Evolutionary conservation across 2,329 filamentous ascomycete genomes (phyloP), one percentile per base, ranked within the genome.

Genomic region (Pseudogymnoascus sp.): DNA sequence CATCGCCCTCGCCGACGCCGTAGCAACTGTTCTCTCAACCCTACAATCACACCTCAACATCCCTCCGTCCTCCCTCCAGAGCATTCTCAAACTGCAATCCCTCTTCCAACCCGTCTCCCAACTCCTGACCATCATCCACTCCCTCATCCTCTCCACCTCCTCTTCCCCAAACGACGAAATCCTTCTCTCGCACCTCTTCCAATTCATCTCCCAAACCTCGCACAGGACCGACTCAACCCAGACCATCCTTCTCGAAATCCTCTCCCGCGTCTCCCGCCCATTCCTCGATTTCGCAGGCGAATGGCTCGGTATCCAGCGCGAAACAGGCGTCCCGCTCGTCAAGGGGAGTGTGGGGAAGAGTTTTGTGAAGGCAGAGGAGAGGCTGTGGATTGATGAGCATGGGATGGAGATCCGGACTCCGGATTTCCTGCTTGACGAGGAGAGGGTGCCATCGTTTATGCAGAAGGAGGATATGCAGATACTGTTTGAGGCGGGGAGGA

Each of bases 401-500:
- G 83, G 82, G 1, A 78, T 83, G 19, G 79, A 86, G 67, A 74
- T 79, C 7, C 80, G 81, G 39, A 82, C 84, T 21, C 71, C 80
- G 1, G 84, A 89, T 65, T 90, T 84, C 67, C 74, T 83, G 5
- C 80, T 92, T 33, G 84, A 88, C 64, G 78, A 79, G 21, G 77
- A 82, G 29, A 83, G 83, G 65, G 85, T 94, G 75, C 90, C 90
- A 0, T 78, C 80, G 1, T 94, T 94, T 67, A 79, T 95, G 49
- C 82, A 86, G 0, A 72, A 78, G 4, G 90, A 94, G 63, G 82
- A 92, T 66, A 86, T 85, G 2, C 80, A 83, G 60, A 77, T 80
- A 4, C 84, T 94, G n/a, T 92, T 93, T 66, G 90, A 95, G 71
- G 89, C 87, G 3, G 91, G 90, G 3, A 84, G 83, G 68, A 93